Evolutionary conservation across 2,329 filamentous ascomycete species (phyloP).

Genomic region (Colletotrichum australisinense): DNA sequence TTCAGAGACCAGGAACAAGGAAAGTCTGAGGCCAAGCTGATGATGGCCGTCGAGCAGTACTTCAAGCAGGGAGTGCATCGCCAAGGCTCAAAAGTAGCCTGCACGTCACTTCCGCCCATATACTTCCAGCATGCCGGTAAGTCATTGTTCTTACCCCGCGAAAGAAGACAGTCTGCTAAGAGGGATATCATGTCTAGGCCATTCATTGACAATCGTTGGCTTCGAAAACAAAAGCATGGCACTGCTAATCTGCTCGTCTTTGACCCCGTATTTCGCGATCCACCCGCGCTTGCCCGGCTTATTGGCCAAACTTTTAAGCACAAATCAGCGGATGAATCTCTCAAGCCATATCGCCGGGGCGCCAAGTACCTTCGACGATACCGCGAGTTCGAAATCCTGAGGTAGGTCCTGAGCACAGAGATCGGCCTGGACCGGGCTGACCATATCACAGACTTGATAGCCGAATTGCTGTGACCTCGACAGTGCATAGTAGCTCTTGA

Average conservation of each 20-base stretch:
- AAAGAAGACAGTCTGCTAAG: not conserved
- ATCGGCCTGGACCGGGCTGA: not conserved
- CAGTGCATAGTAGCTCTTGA: not conserved
- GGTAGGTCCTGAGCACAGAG: not conserved
- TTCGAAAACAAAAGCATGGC: conserved; percentile 76
- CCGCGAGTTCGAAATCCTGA: conserved; percentile 81
- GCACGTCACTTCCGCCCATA: conserved; percentile 82
- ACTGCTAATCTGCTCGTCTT: conserved; percentile 82
- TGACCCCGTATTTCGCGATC: conserved; percentile 84
- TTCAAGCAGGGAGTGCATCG: conserved; percentile 70
- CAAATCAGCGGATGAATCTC: conserved; percentile 61
- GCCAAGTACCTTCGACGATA: conserved; percentile 75
- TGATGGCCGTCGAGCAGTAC: conserved; percentile 78
- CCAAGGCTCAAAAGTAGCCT: conserved; percentile 70
- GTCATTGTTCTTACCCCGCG: conserved; percentile 14
- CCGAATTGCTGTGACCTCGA: not conserved
- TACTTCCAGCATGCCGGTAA: conserved; percentile 87
- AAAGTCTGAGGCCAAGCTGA: conserved; percentile 64
- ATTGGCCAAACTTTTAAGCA: conserved; percentile 59
- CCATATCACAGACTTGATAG: conserved; percentile 17
- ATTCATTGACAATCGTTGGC: conserved; percentile 91
- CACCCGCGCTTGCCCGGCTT: conserved; percentile 70
- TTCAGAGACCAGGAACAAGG: conserved; percentile 62
- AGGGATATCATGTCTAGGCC: conserved; percentile 60
- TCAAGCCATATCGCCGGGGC: conserved; percentile 81